phyloP scores from a whole-genome alignment of 805 yeast genomes.

The Spathaspora gorwiae region DNA sequence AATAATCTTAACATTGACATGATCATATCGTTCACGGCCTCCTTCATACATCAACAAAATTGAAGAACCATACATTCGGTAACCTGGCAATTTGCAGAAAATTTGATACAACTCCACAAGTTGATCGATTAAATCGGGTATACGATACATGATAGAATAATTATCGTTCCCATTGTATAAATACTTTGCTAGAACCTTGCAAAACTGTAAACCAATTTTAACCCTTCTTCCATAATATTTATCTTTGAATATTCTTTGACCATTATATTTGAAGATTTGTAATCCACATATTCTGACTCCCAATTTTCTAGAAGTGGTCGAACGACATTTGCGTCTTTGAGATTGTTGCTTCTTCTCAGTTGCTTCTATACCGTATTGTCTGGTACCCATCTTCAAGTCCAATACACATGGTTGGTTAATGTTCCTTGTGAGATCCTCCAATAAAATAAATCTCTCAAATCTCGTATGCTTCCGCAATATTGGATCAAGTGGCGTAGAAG shows the following conservation, averaged over 20 bases:
- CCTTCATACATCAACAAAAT: conserved; percentile 88
- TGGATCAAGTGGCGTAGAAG: conserved; percentile 12
- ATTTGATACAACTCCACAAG: conserved; percentile 55
- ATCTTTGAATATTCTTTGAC: conserved; percentile 49
- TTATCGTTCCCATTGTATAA: conserved; percentile 67
- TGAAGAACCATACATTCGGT: conserved; percentile 89
- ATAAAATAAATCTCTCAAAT: conserved; percentile 74
- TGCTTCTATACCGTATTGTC: conserved; percentile 98
- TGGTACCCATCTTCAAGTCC: conserved; percentile 96
- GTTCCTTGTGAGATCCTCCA: conserved; percentile 86
- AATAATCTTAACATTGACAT: conserved; percentile 62
- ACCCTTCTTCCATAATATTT: conserved; percentile 89
- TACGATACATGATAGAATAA: conserved; percentile 57
- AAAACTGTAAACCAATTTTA: conserved; percentile 68
- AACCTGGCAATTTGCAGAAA: conserved; percentile 58
- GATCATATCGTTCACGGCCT: conserved; percentile 10
- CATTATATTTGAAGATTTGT: conserved; percentile 48
- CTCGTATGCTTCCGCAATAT: conserved; percentile 42
- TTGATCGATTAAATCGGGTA: conserved; percentile 61
- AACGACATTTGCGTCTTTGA: conserved; percentile 74
- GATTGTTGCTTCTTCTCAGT: conserved; percentile 63
- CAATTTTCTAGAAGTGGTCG: conserved; percentile 72
- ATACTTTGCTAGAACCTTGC: conserved; percentile 68
- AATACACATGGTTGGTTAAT: conserved; percentile 84
- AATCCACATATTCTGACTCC: conserved; percentile 96